Conservation (phyloP, 2,329 filamentous ascomycete species). For the Diaporthe aspalathi region DNA sequence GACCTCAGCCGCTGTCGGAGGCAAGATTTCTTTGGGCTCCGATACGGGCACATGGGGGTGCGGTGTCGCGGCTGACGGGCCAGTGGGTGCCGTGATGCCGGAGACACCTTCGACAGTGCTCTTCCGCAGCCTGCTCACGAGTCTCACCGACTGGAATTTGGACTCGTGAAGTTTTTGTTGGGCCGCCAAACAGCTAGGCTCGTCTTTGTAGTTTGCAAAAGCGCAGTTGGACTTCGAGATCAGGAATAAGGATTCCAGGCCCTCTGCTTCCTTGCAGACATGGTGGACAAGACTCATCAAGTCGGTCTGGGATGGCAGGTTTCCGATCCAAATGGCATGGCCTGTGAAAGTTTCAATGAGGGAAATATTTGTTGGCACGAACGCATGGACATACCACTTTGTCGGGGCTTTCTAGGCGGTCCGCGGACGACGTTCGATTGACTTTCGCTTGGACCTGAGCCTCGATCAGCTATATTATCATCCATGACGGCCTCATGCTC, state of each 20-base stretch:
- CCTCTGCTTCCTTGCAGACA: conserved; percentile 81
- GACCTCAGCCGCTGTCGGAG: conserved; percentile 26
- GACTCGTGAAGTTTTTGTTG: conserved; percentile 91
- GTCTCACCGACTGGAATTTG: conserved; percentile 83
- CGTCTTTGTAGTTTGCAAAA: conserved; percentile 93
- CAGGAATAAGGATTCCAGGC: conserved; percentile 89
- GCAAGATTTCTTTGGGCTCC: conserved; percentile 32
- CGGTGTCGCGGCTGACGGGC: conserved; percentile 57
- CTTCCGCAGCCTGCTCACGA: conserved; percentile 85
- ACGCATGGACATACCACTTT: conserved; percentile 66
- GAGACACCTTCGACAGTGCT: conserved; percentile 59
- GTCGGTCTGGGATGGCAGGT: conserved; percentile 85
- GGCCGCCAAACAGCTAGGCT: conserved; percentile 78
- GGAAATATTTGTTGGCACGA: neutral
- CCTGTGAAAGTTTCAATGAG: conserved; percentile 59
- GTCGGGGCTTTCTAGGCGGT: conserved; percentile 67
- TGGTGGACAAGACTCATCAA: conserved; percentile 90
- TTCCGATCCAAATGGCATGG: conserved; percentile 95
- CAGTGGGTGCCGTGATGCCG: conserved; percentile 65
- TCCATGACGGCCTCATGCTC: neutral
- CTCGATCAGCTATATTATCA: conserved; percentile 16
- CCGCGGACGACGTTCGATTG: conserved; percentile 61
- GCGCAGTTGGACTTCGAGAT: conserved; percentile 98
- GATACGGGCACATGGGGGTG: conserved; percentile 37
- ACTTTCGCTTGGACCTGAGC: conserved; percentile 42